Percentiles rank a stretch among this genome's conserved stretches.
phyloP scores from a whole-genome alignment of 768 basidiomycete genomes.

The Hirschioporus abietinus region DNA sequence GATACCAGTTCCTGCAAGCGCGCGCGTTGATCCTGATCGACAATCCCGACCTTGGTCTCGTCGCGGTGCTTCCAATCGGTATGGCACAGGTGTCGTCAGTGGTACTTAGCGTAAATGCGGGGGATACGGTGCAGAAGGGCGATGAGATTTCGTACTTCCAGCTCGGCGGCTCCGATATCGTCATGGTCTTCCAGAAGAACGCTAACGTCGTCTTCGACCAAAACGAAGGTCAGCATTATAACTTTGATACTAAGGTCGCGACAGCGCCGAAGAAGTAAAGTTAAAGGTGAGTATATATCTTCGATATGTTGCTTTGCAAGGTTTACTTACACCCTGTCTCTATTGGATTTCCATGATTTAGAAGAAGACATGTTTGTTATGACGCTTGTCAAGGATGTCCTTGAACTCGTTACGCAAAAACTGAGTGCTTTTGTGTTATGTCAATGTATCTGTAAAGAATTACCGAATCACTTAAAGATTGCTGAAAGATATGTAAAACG shows the following conservation, averaged over 20 bases:
- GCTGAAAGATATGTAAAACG: too few species aligned
- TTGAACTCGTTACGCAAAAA: too few species aligned
- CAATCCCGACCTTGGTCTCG: conserved; percentile 15
- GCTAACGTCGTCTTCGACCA: conserved; percentile 14
- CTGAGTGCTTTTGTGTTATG: too few species aligned
- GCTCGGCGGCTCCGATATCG: conserved; percentile 19
- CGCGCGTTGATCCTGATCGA: conserved; percentile 19
- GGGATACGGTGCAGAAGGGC: conserved; percentile 12
- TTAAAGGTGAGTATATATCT: too few species aligned
- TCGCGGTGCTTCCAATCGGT: conserved; percentile 19
- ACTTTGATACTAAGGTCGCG: conserved; percentile 10
- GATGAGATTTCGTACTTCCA: conserved; percentile 19
- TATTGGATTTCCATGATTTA: too few species aligned
- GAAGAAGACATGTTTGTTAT: too few species aligned
- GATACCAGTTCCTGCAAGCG: conserved; percentile 21
- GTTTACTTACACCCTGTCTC: too few species aligned
- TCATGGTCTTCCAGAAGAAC: conserved; percentile 19
- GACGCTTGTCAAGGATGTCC: too few species aligned
- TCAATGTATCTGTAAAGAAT: too few species aligned
- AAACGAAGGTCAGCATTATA: conserved; percentile 10
- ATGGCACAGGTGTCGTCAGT: conserved; percentile 22
- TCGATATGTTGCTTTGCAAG: too few species aligned
- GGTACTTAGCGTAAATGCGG: conserved; percentile 15
- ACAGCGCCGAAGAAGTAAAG: too few species aligned
- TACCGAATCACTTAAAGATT: too few species aligned